Base-by-base conservation (phyloP, 2,329 filamentous ascomycete species). In the Dothideomycetidae sp. region DNA sequence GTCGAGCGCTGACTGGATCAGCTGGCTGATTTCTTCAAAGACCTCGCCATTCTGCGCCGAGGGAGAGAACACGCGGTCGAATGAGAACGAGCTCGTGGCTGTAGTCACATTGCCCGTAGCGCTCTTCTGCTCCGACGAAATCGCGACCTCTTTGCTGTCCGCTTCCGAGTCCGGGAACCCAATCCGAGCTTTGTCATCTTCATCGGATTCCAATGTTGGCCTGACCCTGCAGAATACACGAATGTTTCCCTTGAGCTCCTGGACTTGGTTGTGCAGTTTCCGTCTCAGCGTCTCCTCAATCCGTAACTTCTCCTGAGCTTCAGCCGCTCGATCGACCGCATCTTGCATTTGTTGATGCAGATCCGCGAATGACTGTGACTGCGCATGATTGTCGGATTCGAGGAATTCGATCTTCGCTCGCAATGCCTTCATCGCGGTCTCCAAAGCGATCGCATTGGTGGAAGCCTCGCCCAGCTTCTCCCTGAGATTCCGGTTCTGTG, bases 241-340 rank as follows among this genome's bases (percentile, higher is more conserved):
- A 51, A 98, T 98, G 54, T 98, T 98, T 50, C 90, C 90, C 58
- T 93, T 94, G 42, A 98, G 72, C 53, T 98, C 90, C 56, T 98
- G 85, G 32, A 98, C 88, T 56, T 93, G 90, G 59, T 96, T 96
- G 64, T 96, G 93, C 0, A 98, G 70, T 48, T 92, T 88, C 14
- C 90, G 74, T 10, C 90, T 75, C 35, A 93, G 67, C 1, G 82
- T 90, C 60, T 98, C 90, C 54, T 96, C 90, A 50, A 79, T 83
- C 44, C 90, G 78, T 17, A 98, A 67, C 53, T 90, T 93, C 46
- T 83, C 75, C 40, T 81, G 75, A 1, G 81, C 76, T 23, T 73
- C 68, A 18, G 81, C 75, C 1, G 79, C 81, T 13, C 70, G 63
- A 10, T 71, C 70, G 15, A 84, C 59, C 1, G 86, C 85, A 32